Conservation (phyloP, 2,329 filamentous ascomycete genomes). For the Cadophora luteo-olivacea region DNA sequence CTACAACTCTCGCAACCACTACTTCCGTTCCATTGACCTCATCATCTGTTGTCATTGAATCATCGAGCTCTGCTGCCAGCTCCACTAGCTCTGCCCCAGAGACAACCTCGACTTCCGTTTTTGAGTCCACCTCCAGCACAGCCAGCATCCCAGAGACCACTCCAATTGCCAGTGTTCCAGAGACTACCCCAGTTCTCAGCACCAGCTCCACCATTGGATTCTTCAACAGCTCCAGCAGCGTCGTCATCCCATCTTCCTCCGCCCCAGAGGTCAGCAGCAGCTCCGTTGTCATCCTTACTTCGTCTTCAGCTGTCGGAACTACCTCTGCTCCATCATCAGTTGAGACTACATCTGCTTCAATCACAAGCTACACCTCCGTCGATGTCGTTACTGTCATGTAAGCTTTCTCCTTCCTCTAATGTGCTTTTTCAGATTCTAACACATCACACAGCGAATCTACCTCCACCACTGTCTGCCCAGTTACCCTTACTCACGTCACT, state of each 20-base stretch:
- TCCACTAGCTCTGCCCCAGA: slow-evolving; percentile 15
- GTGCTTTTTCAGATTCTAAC: neutral
- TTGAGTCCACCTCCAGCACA: neutral
- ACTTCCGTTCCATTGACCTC: slow-evolving; percentile 20
- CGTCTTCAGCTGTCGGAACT: slow-evolving; percentile 20
- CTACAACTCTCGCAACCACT: slow-evolving; percentile 30
- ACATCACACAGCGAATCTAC: slow-evolving; percentile 25
- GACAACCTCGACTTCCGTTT: neutral
- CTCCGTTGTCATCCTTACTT: slow-evolving; percentile 1
- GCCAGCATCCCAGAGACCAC: slow-evolving; percentile 28
- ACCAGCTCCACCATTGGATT: slow-evolving; percentile 25
- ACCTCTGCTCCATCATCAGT: slow-evolving; percentile 20
- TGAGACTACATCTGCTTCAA: slow-evolving; percentile 21
- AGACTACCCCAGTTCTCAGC: slow-evolving; percentile 34
- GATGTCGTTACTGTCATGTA: slow-evolving; percentile 35
- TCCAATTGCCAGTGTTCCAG: slow-evolving; percentile 26
- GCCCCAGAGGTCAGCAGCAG: neutral
- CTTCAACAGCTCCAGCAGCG: slow-evolving; percentile 9
- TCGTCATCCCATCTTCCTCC: neutral
- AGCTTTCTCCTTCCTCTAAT: neutral
- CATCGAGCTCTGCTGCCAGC: slow-evolving; percentile 10
- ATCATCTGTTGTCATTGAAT: slow-evolving; percentile 6
- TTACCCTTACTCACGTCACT: slow-evolving; percentile 36
- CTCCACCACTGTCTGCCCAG: slow-evolving; percentile 44
- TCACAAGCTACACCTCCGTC: slow-evolving; percentile 23